Conservation (phyloP, 257 asterid species). For the Gardenia jasminoides region DNA sequence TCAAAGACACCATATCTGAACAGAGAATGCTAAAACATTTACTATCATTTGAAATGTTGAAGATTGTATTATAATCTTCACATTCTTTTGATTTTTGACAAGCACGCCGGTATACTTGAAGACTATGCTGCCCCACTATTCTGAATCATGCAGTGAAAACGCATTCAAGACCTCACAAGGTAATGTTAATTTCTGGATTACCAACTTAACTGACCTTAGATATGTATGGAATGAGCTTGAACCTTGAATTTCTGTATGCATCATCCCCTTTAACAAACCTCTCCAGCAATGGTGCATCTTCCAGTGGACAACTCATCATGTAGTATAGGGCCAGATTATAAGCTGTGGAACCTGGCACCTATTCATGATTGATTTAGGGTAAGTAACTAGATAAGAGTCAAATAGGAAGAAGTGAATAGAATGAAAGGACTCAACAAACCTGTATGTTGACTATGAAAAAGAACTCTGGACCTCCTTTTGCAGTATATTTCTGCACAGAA, state of each 20-base stretch:
- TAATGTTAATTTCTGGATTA: neutral
- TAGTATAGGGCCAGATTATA: conserved; percentile 83
- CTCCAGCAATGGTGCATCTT: conserved; percentile 87
- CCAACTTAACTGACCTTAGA: conserved; percentile 60
- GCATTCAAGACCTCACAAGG: neutral
- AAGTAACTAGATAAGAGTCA: neutral
- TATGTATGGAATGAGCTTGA: conserved; percentile 97
- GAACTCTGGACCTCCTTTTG: conserved; percentile 91
- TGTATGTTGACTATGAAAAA: conserved; percentile 91
- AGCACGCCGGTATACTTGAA: neutral
- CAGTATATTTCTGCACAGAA: conserved; percentile 65
- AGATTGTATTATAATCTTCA: neutral
- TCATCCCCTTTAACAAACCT: conserved; percentile 92
- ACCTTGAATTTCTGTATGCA: conserved; percentile 91
- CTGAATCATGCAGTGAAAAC: neutral
- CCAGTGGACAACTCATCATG: conserved; percentile 84
- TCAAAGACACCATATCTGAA: neutral
- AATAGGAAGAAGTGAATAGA: conserved; percentile 10
- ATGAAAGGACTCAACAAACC: conserved; percentile 38
- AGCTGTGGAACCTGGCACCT: conserved; percentile 96
- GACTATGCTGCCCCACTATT: neutral
- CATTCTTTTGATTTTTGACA: neutral
- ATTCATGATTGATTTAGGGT: conserved; percentile 1
- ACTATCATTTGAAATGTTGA: neutral
- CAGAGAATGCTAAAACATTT: neutral